Evolutionary conservation across 345 rosid genomes (phyloP).

Genomic region (Camelina hispida): DNA sequence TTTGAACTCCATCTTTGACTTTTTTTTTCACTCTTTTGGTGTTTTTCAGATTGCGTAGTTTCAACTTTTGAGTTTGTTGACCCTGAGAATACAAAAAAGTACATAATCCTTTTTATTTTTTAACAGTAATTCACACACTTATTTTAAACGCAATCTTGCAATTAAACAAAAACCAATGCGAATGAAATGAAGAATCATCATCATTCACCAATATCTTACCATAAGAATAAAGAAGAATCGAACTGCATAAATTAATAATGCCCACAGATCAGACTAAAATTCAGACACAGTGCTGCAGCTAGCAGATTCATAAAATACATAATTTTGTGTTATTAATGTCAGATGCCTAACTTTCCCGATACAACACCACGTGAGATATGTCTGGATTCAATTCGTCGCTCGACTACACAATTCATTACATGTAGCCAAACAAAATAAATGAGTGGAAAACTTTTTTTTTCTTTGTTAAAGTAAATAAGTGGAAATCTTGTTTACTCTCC

Average conservation of each 20-base stretch:
- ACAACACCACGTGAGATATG: constrained; percentile 43
- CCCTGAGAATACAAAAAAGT: constrained; percentile 18
- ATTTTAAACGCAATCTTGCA: constrained; percentile 13
- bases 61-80: constrained; percentile 26
- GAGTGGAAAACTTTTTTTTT: not conserved
- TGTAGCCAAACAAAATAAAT: constrained; percentile 27
- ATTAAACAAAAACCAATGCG: constrained; percentile 10
- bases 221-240: constrained; percentile 8
- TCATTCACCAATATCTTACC: constrained; percentile 28
- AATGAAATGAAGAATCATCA: constrained; percentile 26
- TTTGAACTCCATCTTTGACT: constrained; percentile 11
- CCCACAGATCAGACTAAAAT: constrained; percentile 22
- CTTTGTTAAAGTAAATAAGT: no score
- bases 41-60: not conserved
- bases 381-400: constrained; percentile 32
- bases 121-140: not conserved
- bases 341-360: constrained; percentile 39
- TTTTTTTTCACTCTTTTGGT: not conserved
- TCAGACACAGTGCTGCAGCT: constrained; percentile 9
- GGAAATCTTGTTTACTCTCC: constrained; percentile 23
- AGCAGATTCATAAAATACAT: constrained; percentile 26
- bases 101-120: not conserved
- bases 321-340: constrained; percentile 31
- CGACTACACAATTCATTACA: constrained; percentile 28
- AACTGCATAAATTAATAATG: constrained; percentile 31